Evolutionary conservation across 192 early-diverging fungal genomes (phyloP), one percentile per base, ranked within the genome.

Genomic region (Piromyces finnis): DNA sequence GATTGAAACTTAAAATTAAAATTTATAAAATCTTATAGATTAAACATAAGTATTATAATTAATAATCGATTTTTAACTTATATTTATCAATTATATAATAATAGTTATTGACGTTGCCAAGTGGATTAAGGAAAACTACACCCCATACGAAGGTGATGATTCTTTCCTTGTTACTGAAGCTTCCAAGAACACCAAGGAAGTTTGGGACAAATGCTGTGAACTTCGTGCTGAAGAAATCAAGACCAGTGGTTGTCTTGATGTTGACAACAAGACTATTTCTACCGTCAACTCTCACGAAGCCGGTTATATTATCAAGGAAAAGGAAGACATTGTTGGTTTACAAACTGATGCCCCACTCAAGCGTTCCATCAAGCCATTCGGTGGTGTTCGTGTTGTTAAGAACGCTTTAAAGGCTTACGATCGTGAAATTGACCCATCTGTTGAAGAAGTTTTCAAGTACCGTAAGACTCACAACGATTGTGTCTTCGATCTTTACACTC

Each of bases 301-400:
- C 1, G 81, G 81, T 27, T 82, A 81, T 15, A 82, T 82, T 15
- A 78, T 37, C 78, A 83, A 82, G 37, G 81, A 81, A 39, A 83
- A 82, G 29, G 82, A 82, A 30, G 81, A 82, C 32, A 81, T 82
- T 28, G 79, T 82, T 29, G 81, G 81, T 27, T 82, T 82, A 29
- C 81, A 82, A 35, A 82, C 81, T 82, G 81, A 82, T 18, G 81
- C 81, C 13, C 81, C 81, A 29, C 81, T 82, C n/a, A 82, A 82
- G 82, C 77, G 81, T 30, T 80, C 81, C 29, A 82, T 82, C 59
- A 82, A 82, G 78, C 81, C 81, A 30, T 77, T 77, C 28, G 81
- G 81, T 29, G 81, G 81, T 29, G 32, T 81, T 32, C 32, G 78
- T 32, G 83, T 82, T 80, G 81, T 82, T 35, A 81, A 77, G 30